phyloP scores from a whole-genome alignment of 805 yeast genomes.

The Cyberlindnera subsufficiens region DNA sequence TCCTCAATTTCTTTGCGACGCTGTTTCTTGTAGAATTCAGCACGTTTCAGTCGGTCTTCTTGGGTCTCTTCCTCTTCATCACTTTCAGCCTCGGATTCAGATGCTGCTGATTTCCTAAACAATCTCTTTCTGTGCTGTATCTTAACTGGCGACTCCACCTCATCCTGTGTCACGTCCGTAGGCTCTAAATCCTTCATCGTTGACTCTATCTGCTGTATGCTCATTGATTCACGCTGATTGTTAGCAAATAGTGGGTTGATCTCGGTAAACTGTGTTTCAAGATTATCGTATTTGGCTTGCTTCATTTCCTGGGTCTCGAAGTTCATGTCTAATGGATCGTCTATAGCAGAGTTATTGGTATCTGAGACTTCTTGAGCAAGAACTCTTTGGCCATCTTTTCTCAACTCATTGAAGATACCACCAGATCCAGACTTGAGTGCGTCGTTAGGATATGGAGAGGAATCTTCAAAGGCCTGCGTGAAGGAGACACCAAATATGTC shows the following conservation, averaged over 20 bases:
- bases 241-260: constrained; percentile 5
- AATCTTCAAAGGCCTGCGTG: constrained; percentile 19
- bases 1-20: constrained; percentile 20
- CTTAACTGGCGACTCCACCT: constrained; percentile 2
- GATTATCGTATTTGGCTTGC: constrained; percentile 3
- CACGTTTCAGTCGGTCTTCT: constrained; percentile 13
- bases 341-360: constrained; percentile 1
- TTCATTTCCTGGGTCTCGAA: background rate
- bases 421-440: constrained; percentile 2
- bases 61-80: constrained; percentile 17
- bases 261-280: constrained; percentile 8
- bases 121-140: constrained; percentile 22
- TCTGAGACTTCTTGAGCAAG: constrained; percentile 4
- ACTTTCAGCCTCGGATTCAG: constrained; percentile 17
- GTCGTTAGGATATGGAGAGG: constrained; percentile 8
- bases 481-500: constrained; percentile 12
- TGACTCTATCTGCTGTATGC: too few relatives aligned
- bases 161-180: too few relatives aligned
- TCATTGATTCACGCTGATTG: too few relatives aligned
- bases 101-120: constrained; percentile 12
- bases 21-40: constrained; percentile 17
- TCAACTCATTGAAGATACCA: constrained; percentile 10
- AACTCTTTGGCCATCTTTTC: constrained; percentile 6
- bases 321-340: background rate
- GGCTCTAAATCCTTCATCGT: too few relatives aligned